Evolutionary conservation across 768 basidiomycete genomes (phyloP), one percentile per base, ranked within the genome.

Genomic region (Podaxis sp.): DNA sequence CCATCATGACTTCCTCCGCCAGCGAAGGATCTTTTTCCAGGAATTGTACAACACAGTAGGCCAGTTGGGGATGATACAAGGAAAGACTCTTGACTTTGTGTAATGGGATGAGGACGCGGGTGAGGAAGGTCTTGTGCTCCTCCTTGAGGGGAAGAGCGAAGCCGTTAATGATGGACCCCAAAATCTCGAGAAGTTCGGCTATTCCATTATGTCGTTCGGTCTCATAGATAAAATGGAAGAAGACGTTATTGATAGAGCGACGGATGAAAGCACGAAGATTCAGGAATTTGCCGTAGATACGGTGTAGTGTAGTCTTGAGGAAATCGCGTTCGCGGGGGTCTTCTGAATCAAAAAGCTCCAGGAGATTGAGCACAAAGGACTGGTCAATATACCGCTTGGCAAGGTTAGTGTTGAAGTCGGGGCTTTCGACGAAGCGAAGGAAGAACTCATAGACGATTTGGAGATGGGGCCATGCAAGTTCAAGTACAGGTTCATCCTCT

Each of bases 381-480:
- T 98, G 96, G 71, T 98, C 97, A 70, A 99, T 94, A 74, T 94
- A 97, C 59, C 93, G 91, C 76, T 98, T 99, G 62, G 97, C 97
- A 63, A 95, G 77, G 73, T 97, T 97, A 64, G 93, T 95, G 82
- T 96, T 98, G 79, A 99, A 98, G 73, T 99, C 97, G 16, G 91
- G 91, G 67, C 88, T 91, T 75, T 99, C 97, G 62, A 99, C 91
- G 71, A 99, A 99, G 40, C 97, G 90, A 35, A 99, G 88, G 85
- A 99, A 99, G 76, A 99, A 98, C 75, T 99, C 97, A 78, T 99
- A 99, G 55, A 99, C 97, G 66, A 99, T 95, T 73, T 99, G 95
- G 59, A 99, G 83, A 73, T 99, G 97, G 42, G 97, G 97, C 97
- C 97, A 99, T 27, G 97, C 97, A 60, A 98, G 90, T 72, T 99